Conservation (phyloP, 1,284 basidiomycete genomes). For the Boletus mariae region DNA sequence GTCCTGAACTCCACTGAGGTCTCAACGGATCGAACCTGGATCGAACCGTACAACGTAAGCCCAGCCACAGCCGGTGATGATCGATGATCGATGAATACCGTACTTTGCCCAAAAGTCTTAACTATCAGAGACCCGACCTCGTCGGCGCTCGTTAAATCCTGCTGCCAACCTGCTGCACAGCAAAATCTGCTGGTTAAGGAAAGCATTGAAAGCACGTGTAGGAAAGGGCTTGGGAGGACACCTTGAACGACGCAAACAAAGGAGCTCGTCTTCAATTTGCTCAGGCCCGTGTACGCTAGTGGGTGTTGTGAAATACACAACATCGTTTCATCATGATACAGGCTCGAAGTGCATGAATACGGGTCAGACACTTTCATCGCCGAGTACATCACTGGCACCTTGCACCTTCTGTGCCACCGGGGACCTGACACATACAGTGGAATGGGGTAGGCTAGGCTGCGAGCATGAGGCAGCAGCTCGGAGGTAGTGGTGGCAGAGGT, state of each 20-base stretch:
- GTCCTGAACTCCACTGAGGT: too few relatives aligned
- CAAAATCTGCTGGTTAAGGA: not conserved
- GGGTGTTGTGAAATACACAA: not conserved
- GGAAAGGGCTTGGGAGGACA: not conserved
- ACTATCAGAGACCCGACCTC: too few relatives aligned
- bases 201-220: not conserved
- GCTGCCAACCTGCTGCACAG: not conserved
- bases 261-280: not conserved
- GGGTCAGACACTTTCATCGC: not conserved
- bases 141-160: not conserved
- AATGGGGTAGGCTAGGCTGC: not conserved
- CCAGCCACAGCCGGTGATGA: too few relatives aligned
- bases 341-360: slow-evolving; percentile 17
- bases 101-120: too few relatives aligned
- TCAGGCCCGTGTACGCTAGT: not conserved
- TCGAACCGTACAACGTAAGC: too few relatives aligned
- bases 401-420: slow-evolving; percentile 12
- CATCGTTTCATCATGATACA: slow-evolving; percentile 14
- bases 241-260: not conserved
- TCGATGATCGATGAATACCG: too few relatives aligned
- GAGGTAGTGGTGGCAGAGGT: too few relatives aligned
- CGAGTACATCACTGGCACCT: too few relatives aligned
- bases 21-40: too few relatives aligned
- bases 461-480: not conserved
- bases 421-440: slow-evolving; percentile 18